A percentile compares a stretch with the other conserved stretches of the same genome.
Evolutionary conservation across 2,329 filamentous ascomycete genomes (phyloP).

Genomic region (Basipetospora chlamydospora): DNA sequence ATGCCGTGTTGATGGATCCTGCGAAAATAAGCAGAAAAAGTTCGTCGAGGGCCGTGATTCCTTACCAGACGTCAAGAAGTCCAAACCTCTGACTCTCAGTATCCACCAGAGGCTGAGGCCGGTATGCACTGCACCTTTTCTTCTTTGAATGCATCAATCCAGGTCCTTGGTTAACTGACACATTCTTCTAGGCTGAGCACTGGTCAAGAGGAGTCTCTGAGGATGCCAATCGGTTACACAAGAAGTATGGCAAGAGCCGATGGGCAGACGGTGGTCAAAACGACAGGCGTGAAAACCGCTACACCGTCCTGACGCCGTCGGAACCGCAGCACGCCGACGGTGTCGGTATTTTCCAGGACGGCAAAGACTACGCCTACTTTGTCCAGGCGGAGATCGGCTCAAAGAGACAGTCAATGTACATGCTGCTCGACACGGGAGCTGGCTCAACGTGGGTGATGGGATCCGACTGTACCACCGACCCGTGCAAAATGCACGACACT

Average conservation of each 20-base stretch:
- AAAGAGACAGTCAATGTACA: slow-evolving; percentile 35
- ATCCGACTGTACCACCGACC: slow-evolving; percentile 45
- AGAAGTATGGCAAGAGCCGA: slow-evolving; percentile 1
- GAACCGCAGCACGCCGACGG: slow-evolving; percentile 31
- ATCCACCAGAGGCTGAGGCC: too few relatives aligned
- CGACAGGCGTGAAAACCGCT: slow-evolving; percentile 26
- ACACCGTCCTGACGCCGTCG: slow-evolving; percentile 29
- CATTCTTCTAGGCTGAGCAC: neutral
- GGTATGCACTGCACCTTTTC: neutral
- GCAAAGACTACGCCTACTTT: slow-evolving; percentile 53
- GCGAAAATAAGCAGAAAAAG: too few relatives aligned
- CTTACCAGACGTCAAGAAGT: too few relatives aligned
- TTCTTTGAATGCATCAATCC: neutral
- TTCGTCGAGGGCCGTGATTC: too few relatives aligned
- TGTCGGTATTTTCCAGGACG: slow-evolving; percentile 46
- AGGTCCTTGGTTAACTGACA: neutral
- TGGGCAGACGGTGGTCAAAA: too few relatives aligned
- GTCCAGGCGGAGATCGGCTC: slow-evolving; percentile 42
- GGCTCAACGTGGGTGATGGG: slow-evolving; percentile 77
- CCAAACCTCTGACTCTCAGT: slow-evolving; percentile 3
- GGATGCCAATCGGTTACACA: neutral
- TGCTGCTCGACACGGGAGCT: slow-evolving; percentile 53
- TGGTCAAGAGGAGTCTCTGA: too few relatives aligned
- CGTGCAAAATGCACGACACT: slow-evolving; percentile 55
- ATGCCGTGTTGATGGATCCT: slow-evolving; percentile 8